phyloP scores from a whole-genome alignment of 768 basidiomycete genomes.

The Boletus subparvulus region DNA sequence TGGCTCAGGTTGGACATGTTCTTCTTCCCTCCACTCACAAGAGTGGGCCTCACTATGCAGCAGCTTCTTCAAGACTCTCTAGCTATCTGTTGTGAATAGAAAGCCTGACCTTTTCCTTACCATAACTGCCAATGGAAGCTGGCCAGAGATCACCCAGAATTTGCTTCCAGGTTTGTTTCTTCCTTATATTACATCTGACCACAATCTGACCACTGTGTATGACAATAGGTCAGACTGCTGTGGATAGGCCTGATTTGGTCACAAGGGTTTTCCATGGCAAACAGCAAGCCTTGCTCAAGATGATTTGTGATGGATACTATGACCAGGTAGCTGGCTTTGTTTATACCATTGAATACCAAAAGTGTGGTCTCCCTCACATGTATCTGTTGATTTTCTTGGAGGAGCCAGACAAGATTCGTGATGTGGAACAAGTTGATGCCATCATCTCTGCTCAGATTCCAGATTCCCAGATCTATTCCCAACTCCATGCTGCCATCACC shows the following conservation, averaged over 20 bases:
- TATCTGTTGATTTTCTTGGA: not conserved
- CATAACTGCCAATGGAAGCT: constrained; percentile 51
- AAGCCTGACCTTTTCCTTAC: too few species aligned
- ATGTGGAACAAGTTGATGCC: not conserved
- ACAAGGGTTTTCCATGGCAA: too few species aligned
- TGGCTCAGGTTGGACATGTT: too few species aligned
- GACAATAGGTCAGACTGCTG: too few species aligned
- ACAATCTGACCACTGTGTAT: not conserved
- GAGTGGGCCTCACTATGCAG: too few species aligned
- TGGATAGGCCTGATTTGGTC: too few species aligned
- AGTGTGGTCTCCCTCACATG: not conserved
- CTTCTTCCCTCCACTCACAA: too few species aligned
- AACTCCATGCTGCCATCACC: not conserved
- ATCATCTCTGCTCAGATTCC: not conserved
- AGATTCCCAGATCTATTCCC: not conserved
- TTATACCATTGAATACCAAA: constrained; percentile 45
- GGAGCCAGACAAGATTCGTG: not conserved
- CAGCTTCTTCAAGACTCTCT: too few species aligned
- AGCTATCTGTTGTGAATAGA: too few species aligned
- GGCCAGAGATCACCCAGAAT: constrained; percentile 43
- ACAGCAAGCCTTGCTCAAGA: too few species aligned
- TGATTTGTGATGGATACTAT: constrained; percentile 40
- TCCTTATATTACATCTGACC: not conserved
- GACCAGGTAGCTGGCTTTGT: constrained; percentile 44
- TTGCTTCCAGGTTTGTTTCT: constrained; percentile 32